Evolutionary conservation across 1,139 yeast species (phyloP).

Genomic region (Nadsonia starkeyi-henricii): DNA sequence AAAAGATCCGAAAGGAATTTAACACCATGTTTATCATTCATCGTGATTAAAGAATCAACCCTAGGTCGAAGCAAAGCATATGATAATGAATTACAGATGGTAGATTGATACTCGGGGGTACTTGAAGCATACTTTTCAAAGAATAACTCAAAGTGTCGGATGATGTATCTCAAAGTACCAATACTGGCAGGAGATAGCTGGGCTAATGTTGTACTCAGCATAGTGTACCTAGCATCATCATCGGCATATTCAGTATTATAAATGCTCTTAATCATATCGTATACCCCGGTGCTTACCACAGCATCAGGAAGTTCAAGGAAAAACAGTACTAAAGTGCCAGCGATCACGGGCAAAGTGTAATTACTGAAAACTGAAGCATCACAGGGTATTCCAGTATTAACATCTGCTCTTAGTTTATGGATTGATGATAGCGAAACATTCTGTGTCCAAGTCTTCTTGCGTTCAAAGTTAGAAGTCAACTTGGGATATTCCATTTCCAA

Average conservation of each 20-base stretch:
- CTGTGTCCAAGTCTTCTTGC: constrained; percentile 13
- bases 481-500: neutral
- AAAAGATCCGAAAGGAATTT: constrained; percentile 18
- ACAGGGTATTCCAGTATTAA: constrained; percentile 17
- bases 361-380: constrained; percentile 10
- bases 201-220: constrained; percentile 10
- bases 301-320: constrained; percentile 76
- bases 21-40: constrained; percentile 21
- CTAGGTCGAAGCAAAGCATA: constrained; percentile 22
- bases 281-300: constrained; percentile 49
- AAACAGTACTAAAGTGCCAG: constrained; percentile 57
- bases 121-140: neutral
- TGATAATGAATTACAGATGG: constrained; percentile 1
- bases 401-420: constrained; percentile 44
- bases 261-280: constrained; percentile 51
- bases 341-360: constrained; percentile 40
- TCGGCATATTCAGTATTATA: constrained; percentile 11
- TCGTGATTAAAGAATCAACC: constrained; percentile 17
- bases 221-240: constrained; percentile 5
- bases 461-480: neutral
- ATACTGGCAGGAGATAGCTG: constrained; percentile 11
- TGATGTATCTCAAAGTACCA: constrained; percentile 8
- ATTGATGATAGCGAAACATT: constrained; percentile 50
- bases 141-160: constrained; percentile 9
- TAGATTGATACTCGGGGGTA: constrained; percentile 1